Base-by-base conservation (phyloP, 225 moss, liverwort and hornwort genomes). In the Pseudisothecium myosuroides region DNA sequence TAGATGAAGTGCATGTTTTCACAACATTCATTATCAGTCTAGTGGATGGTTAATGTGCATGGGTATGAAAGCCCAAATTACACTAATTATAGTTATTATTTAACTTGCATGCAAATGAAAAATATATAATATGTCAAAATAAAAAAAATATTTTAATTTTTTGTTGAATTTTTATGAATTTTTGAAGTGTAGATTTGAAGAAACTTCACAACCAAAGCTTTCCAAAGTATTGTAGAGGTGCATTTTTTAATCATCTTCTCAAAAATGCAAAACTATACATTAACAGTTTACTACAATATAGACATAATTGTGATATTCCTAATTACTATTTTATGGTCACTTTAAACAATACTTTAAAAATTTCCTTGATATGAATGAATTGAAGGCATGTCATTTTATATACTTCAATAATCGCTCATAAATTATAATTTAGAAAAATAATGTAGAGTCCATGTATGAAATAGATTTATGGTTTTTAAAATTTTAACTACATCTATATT, bases 371-470 rank as follows among this genome's bases (percentile, higher is more conserved):
- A 36, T 36, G 1, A 37, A 24, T 23, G 5, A 37, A 55, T 37
- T 26, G 6, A 37, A 54, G 6, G 4, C 6, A 77, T 54, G 37
- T 55, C 15, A 55, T 10, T 26, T 37, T 10, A 78, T 37, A 10
- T 24, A 37, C 15, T 77, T 37, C 9, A 54, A 23, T 5, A 14
- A 37, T 24, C 15, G 1, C 6, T 55, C 5, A 4, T 16, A 24
- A 55, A 24, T 16, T 56, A 6, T 0, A n/a, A 2, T 37, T 6
- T 16, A 37, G 2, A 78, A 55, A 54, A 55, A 15, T 17, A 6
- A 37, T 56, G 4, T 56, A 0, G 15, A 37, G 0, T 26, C 4
- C 2, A 24, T 55, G 1, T 0, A 37, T 78, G 4, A 16, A 0
- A 16, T 16, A 36, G 17, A 56, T 26, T 20, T 24, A 15, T 24